Conservation (phyloP, 805 yeast species). For the Sugiyamaella qingdaonensis region DNA sequence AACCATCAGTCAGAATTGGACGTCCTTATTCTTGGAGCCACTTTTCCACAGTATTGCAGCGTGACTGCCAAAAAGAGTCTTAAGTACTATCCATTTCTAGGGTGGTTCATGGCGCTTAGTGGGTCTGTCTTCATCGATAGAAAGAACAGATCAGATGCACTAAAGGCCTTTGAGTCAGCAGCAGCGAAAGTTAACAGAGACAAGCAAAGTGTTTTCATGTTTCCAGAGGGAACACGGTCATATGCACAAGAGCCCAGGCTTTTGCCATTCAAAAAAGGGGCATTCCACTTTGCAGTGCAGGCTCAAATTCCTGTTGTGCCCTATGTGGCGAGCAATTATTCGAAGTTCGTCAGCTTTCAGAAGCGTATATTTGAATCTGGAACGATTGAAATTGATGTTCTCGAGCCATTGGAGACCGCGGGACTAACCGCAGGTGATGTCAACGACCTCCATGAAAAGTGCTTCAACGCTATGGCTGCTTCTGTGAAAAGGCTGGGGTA, state of each 20-base stretch:
- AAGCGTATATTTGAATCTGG: conserved; percentile 70
- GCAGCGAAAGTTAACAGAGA: conserved; percentile 54
- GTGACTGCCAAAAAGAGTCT: conserved; percentile 89
- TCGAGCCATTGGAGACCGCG: conserved; percentile 74
- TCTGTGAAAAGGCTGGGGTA: conserved; percentile 31
- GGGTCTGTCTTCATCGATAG: conserved; percentile 93
- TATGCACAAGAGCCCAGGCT: conserved; percentile 61
- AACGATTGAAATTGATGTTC: conserved; percentile 67
- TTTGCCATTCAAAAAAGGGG: conserved; percentile 93
- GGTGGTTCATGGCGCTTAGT: conserved; percentile 92
- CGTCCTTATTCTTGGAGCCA: conserved; percentile 69
- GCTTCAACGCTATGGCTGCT: conserved; percentile 55
- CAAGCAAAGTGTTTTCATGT: conserved; percentile 77
- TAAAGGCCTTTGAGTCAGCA: conserved; percentile 68
- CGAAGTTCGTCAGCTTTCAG: conserved; percentile 61
- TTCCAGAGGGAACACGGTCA: conserved; percentile 97
- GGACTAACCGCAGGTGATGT: conserved; percentile 71
- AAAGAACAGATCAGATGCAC: conserved; percentile 67
- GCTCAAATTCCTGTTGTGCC: conserved; percentile 89
- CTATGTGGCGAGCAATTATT: conserved; percentile 79
- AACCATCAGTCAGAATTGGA: conserved; percentile 93
- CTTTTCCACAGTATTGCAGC: conserved; percentile 83
- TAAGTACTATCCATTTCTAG: conserved; percentile 81
- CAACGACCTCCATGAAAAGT: conserved; percentile 49
- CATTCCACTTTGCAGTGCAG: conserved; percentile 94